These are phyloP conservation scores for Termitomyces heimii DNA, from an alignment of 768 basidiomycete genomes.

Conservation along the genomic window DNA sequence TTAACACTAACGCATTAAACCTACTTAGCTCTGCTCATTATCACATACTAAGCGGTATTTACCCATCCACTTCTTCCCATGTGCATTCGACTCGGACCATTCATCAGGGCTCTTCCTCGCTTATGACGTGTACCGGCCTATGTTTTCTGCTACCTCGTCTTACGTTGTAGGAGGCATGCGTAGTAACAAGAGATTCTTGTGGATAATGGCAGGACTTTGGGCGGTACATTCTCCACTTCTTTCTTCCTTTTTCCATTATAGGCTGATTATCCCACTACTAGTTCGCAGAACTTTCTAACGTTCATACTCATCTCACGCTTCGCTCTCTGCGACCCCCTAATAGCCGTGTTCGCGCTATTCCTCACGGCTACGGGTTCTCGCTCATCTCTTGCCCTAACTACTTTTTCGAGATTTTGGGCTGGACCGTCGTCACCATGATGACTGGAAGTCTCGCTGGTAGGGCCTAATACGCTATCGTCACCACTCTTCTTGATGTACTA, in stretches of 20 bases:
- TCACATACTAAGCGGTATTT: constrained; percentile 64
- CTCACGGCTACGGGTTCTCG: constrained; percentile 88
- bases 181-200: constrained; percentile 63
- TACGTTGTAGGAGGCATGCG: constrained; percentile 58
- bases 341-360: constrained; percentile 75
- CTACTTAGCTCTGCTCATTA: constrained; percentile 78
- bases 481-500: not conserved
- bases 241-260: not conserved
- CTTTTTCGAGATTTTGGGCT: constrained; percentile 81
- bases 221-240: constrained; percentile 42
- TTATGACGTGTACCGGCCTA: constrained; percentile 75
- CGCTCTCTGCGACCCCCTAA: constrained; percentile 81
- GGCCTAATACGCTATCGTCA: constrained; percentile 18
- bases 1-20: not conserved
- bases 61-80: not conserved
- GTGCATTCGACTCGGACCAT: not conserved
- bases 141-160: constrained; percentile 61
- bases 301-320: constrained; percentile 76
- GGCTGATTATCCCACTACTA: constrained; percentile 23
- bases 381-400: constrained; percentile 92
- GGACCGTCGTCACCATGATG: constrained; percentile 68
- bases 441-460: constrained; percentile 74
- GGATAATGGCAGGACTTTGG: constrained; percentile 63
- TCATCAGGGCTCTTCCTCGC: constrained; percentile 67
- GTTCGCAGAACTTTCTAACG: constrained; percentile 84